Percentiles rank a stretch among this genome's conserved stretches.
Evolutionary conservation across 2,329 filamentous ascomycete species (phyloP).

Genomic region (Arthroderma sp.): DNA sequence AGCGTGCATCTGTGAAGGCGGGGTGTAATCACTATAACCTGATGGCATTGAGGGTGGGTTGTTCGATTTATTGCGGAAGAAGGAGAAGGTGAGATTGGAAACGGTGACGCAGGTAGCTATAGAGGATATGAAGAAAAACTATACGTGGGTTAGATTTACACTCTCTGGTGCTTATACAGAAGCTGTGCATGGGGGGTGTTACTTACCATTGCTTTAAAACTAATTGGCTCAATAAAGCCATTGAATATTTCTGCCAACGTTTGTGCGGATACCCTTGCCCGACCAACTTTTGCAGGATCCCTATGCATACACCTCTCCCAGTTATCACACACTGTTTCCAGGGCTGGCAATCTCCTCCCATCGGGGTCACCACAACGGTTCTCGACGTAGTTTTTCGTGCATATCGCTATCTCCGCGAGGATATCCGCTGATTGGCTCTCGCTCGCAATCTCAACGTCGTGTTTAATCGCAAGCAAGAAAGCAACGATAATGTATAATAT

Average conservation of each 20-base stretch:
- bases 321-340: slow-evolving; percentile 59
- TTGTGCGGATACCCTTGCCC: slow-evolving; percentile 68
- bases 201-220: slow-evolving; percentile 65
- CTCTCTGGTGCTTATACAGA: neutral
- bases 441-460: slow-evolving; percentile 62
- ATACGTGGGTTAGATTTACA: slow-evolving; percentile 14
- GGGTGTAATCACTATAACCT: slow-evolving; percentile 19
- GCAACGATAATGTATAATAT: slow-evolving; percentile 55
- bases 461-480: slow-evolving; percentile 56
- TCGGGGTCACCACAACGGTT: slow-evolving; percentile 61
- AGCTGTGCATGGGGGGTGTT: slow-evolving; percentile 3
- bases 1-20: slow-evolving; percentile 13
- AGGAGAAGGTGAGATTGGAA: slow-evolving; percentile 49
- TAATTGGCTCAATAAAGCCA: slow-evolving; percentile 81
- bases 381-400: slow-evolving; percentile 57
- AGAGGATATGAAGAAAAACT: slow-evolving; percentile 30
- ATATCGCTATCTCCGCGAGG: slow-evolving; percentile 60
- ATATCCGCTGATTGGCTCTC: slow-evolving; percentile 57
- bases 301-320: slow-evolving; percentile 84
- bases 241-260: slow-evolving; percentile 91
- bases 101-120: slow-evolving; percentile 42
- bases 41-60: slow-evolving; percentile 25
- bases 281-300: slow-evolving; percentile 64
- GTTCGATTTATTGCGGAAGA: slow-evolving; percentile 38
- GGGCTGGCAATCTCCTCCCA: slow-evolving; percentile 50